A percentile compares a stretch with the other conserved stretches of the same genome.
These are phyloP conservation scores for Quercus glauca DNA, from an alignment of 306 rosid species.

Conservation along the genomic window DNA sequence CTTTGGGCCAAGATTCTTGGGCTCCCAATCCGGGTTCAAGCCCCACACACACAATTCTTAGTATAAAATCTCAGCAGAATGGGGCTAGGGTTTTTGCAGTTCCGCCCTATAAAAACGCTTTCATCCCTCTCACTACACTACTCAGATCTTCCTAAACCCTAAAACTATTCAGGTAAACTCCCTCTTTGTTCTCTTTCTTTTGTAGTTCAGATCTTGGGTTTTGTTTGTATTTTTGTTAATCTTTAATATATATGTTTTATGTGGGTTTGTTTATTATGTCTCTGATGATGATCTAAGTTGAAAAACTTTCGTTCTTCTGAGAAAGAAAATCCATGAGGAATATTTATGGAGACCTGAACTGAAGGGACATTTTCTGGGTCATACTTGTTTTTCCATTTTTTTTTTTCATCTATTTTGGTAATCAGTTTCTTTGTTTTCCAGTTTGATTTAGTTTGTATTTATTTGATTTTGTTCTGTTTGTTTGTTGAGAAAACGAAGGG, in stretches of 20 bases:
- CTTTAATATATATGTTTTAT: background rate
- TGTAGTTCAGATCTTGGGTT: background rate
- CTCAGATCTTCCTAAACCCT: slow-evolving; percentile 8
- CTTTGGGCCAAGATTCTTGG: background rate
- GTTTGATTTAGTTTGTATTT: background rate
- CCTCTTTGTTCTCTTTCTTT: background rate
- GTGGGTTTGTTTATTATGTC: slow-evolving; percentile 6
- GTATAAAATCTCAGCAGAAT: background rate
- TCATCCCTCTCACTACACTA: background rate
- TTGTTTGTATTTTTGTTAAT: background rate
- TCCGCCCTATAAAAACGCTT: slow-evolving; percentile 13
- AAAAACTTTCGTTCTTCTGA: slow-evolving; percentile 50
- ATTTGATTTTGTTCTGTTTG: background rate
- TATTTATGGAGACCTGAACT: slow-evolving; percentile 55
- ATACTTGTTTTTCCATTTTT: background rate
- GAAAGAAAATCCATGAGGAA: slow-evolving; percentile 24
- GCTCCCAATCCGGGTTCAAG: background rate
- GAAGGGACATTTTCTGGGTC: slow-evolving; percentile 31
- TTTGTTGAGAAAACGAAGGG: background rate
- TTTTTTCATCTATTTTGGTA: background rate
- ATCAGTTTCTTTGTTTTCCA: background rate
- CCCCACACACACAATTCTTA: no score
- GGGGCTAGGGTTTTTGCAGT: slow-evolving; percentile 31
- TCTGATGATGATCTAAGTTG: slow-evolving; percentile 30
- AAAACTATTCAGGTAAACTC: background rate